Evolutionary conservation across 2,329 filamentous ascomycete genomes (phyloP).

Genomic region (Aspergillus sclerotialis): DNA sequence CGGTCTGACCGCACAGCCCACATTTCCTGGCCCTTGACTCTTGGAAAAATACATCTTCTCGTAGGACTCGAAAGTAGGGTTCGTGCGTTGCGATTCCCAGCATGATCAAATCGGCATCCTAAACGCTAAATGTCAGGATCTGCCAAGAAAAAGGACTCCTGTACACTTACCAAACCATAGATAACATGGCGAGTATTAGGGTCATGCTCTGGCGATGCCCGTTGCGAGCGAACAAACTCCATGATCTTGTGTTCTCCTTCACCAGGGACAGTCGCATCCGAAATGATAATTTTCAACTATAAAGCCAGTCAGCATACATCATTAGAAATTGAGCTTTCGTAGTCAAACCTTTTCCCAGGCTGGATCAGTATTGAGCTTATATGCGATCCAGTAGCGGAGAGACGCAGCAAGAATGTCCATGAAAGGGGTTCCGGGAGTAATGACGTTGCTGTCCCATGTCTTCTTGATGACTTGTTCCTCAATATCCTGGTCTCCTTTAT

Average conservation of each 20-base stretch:
- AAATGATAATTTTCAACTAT: constrained; percentile 89
- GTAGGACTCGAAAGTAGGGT: constrained; percentile 89
- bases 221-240: constrained; percentile 92
- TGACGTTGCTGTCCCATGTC: constrained; percentile 82
- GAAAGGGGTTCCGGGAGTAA: constrained; percentile 95
- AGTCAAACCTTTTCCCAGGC: constrained; percentile 68
- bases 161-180: constrained; percentile 61
- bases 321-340: neutral
- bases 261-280: constrained; percentile 92
- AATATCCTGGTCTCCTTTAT: constrained; percentile 54
- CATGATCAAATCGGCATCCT: constrained; percentile 97
- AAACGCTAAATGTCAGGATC: constrained; percentile 15
- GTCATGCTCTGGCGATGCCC: constrained; percentile 81
- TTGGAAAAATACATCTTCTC: constrained; percentile 94
- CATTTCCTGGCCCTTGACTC: constrained; percentile 77
- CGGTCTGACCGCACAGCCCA: constrained; percentile 83
- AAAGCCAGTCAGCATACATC: constrained; percentile 15
- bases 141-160: neutral
- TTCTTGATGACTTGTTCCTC: constrained; percentile 65
- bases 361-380: constrained; percentile 95
- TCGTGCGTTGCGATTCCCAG: constrained; percentile 94
- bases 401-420: constrained; percentile 93
- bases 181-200: constrained; percentile 98
- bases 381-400: constrained; percentile 92
- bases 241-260: constrained; percentile 99